Conservation (phyloP, 2,329 filamentous ascomycete species). For the Colletotrichum sidae region DNA sequence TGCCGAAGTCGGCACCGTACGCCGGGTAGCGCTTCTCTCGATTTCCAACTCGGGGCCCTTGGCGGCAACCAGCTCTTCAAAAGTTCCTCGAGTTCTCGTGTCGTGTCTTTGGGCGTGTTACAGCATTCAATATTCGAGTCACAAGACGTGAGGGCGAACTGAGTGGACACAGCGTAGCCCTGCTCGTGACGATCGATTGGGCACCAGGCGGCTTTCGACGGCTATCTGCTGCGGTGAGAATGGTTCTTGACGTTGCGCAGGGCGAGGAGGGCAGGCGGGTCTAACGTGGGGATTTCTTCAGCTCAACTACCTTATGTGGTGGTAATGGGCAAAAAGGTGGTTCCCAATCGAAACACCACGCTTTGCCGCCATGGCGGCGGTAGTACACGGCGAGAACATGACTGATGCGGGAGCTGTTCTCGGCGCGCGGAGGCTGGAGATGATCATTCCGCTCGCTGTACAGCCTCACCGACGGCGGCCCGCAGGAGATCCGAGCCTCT, state of each 20-base stretch:
- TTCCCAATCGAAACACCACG: no score
- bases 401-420: constrained; percentile 3
- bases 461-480: constrained; percentile 28
- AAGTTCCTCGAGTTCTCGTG: neutral
- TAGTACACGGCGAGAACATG: constrained; percentile 1
- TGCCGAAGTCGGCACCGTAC: neutral
- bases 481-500: constrained; percentile 9
- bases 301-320: no score
- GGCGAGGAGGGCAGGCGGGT: no score
- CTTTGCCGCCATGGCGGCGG: neutral
- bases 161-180: neutral
- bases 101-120: constrained; percentile 25
- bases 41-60: constrained; percentile 2
- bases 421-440: neutral
- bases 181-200: neutral
- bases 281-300: no score
- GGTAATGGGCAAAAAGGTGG: no score
- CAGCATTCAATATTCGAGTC: constrained; percentile 34
- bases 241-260: neutral
- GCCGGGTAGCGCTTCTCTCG: no score
- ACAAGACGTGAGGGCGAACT: constrained; percentile 11
- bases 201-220: no score
- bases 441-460: neutral
- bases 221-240: no score
- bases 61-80: neutral